A percentile compares a stretch with the other conserved stretches of the same genome.
Evolutionary conservation across 2,329 filamentous ascomycete species (phyloP).

Genomic region (Lanzia echinophila): DNA sequence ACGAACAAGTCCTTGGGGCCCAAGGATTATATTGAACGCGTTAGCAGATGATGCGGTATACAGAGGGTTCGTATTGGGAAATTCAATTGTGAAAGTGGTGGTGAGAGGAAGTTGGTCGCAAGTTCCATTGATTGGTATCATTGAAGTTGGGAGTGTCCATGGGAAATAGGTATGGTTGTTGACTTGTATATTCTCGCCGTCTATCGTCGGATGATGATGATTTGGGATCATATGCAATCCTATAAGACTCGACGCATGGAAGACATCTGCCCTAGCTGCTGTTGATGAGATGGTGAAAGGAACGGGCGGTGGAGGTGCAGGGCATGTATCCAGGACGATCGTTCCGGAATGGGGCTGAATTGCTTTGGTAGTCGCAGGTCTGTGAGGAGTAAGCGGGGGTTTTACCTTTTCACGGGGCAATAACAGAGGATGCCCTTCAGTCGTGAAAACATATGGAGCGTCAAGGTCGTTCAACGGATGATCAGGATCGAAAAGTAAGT

Average conservation of each 20-base stretch:
- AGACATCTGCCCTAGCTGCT: slow-evolving; percentile 73
- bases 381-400: slow-evolving; percentile 10
- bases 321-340: slow-evolving; percentile 51
- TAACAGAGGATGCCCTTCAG: slow-evolving; percentile 88
- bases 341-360: slow-evolving; percentile 32
- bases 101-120: slow-evolving; percentile 66
- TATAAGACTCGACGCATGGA: slow-evolving; percentile 81
- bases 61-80: slow-evolving; percentile 42
- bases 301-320: slow-evolving; percentile 49
- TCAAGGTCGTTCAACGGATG: slow-evolving; percentile 87
- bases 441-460: slow-evolving; percentile 86
- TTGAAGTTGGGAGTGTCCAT: slow-evolving; percentile 75
- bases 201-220: slow-evolving; percentile 46
- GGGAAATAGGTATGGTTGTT: slow-evolving; percentile 79
- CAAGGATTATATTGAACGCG: slow-evolving; percentile 37
- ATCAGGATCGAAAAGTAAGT: slow-evolving; percentile 76
- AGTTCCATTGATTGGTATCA: slow-evolving; percentile 71
- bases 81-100: slow-evolving; percentile 62
- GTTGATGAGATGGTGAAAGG: slow-evolving; percentile 72
- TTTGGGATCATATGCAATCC: slow-evolving; percentile 72
- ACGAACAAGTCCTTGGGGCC: slow-evolving; percentile 41
- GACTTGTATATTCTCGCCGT: slow-evolving; percentile 6
- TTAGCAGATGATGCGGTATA: slow-evolving; percentile 3
- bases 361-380: slow-evolving; percentile 19
- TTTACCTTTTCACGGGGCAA: slow-evolving; percentile 52